Evolutionary conservation across 2,329 filamentous ascomycete species (phyloP), one percentile per base, ranked within the genome.

Genomic region (Trichophyton simii): DNA sequence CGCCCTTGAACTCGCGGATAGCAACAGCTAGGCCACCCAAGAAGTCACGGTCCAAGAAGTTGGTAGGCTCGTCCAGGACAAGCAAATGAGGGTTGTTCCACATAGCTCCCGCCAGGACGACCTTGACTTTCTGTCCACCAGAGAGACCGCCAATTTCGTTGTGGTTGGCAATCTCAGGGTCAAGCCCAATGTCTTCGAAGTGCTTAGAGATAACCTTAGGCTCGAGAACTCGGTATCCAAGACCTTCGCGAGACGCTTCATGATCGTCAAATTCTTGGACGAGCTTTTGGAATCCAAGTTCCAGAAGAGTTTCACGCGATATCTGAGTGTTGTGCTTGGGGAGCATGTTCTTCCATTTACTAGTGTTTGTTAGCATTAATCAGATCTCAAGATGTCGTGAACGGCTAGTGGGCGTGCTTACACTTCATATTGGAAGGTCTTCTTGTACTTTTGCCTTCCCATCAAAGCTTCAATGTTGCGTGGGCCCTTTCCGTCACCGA

Each of bases 61-160:
- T 99, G 73, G 94, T 97, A 62, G 94, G 94, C 78, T 99, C 92
- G 82, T 99, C 94, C 25, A 99, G 87, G 57, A 99, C 94, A 64
- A 99, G 84, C 70, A 99, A 78, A 79, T 99, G 94, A 0, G 94
- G 94, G 80, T 97, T 97, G 79, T 97, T 96, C 91, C 91, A 96
- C 90, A 95, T 95, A 68, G 91, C 89, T 70, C 89, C 89, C 2
- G 90, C 94, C 68, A 99, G 85, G 65, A 99, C 94, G 57, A 99
- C 94, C 83, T 99, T 99, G 78, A 99, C 94, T 77, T 97, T 97
- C 74, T 99, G 94, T 13, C 94, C 94, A 76, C 94, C 94, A 8
- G 91, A 96, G 11, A 99, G 82, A 70, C 91, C 94, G 65, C 89
- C 90, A 69, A 99, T 99, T 77, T 96, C 88, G 75, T 96, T 97